Percentiles rank a stretch among this genome's conserved stretches.
phyloP scores from a whole-genome alignment of 2,329 filamentous ascomycete genomes.

The Alternaria ventricosa region DNA sequence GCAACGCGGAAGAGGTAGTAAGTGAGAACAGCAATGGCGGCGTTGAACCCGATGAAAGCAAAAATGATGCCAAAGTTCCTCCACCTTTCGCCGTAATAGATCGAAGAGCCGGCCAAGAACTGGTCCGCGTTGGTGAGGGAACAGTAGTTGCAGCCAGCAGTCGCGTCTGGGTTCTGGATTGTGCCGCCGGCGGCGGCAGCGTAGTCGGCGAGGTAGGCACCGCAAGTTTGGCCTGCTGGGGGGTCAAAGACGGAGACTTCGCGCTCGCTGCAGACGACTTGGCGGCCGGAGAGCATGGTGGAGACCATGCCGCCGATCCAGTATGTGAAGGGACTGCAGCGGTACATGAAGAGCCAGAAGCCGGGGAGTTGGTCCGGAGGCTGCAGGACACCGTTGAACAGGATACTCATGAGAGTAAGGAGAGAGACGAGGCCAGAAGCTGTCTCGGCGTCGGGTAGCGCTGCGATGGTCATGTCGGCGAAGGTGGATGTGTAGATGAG shows the following conservation, averaged over 20 bases:
- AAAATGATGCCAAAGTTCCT: conserved; percentile 73
- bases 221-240: conserved; percentile 51
- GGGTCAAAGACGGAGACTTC: conserved; percentile 54
- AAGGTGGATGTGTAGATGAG: conserved; percentile 76
- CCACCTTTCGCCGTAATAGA: conserved; percentile 62
- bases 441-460: conserved; percentile 71
- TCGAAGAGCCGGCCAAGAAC: conserved; percentile 53
- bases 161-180: conserved; percentile 54
- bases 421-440: conserved; percentile 67
- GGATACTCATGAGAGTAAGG: conserved; percentile 61
- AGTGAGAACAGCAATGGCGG: conserved; percentile 62
- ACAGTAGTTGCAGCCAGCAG: conserved; percentile 59
- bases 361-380: conserved; percentile 64
- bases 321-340: conserved; percentile 71
- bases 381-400: conserved; percentile 65
- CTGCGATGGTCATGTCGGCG: conserved; percentile 75
- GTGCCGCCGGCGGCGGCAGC: conserved; percentile 47
- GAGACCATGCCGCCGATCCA: conserved; percentile 54
- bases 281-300: conserved; percentile 52
- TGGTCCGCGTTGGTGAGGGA: conserved; percentile 54
- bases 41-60: conserved; percentile 70
- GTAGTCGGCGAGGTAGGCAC: conserved; percentile 54
- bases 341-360: conserved; percentile 83
- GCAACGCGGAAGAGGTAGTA: conserved; percentile 59
- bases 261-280: conserved; percentile 55